Percentiles rank a stretch among this genome's conserved stretches.
phyloP scores from a whole-genome alignment of 2,329 filamentous ascomycete genomes.

The Stagonosporopsis tanaceti region DNA sequence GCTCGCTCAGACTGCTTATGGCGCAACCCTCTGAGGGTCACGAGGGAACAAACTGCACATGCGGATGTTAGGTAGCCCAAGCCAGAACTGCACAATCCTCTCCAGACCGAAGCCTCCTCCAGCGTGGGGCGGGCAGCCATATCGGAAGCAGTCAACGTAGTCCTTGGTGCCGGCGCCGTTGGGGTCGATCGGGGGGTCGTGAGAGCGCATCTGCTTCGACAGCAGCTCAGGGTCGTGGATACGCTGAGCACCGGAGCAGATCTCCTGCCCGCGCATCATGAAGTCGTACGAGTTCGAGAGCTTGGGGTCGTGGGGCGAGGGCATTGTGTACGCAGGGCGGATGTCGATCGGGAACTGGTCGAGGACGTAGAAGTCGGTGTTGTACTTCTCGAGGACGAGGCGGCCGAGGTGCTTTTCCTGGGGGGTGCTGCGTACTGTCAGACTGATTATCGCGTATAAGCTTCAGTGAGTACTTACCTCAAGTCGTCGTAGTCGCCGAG shows the following conservation, averaged over 20 bases:
- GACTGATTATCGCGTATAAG: not conserved
- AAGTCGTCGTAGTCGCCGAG: constrained; percentile 81
- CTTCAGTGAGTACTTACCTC: constrained; percentile 49
- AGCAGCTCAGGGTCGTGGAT: constrained; percentile 69
- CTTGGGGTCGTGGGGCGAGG: constrained; percentile 59
- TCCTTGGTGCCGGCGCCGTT: constrained; percentile 67
- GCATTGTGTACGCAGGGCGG: constrained; percentile 91
- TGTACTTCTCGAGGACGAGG: constrained; percentile 85
- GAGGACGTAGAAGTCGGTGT: constrained; percentile 94
- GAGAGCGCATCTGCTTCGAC: constrained; percentile 64
- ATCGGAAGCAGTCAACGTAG: constrained; percentile 70
- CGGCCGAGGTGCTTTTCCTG: constrained; percentile 90
- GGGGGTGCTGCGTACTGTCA: constrained; percentile 62
- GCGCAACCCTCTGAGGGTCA: constrained; percentile 65
- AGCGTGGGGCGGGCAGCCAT: constrained; percentile 70
- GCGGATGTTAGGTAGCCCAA: constrained; percentile 70
- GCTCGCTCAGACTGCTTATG: constrained; percentile 38
- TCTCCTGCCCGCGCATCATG: constrained; percentile 76
- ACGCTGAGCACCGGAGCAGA: constrained; percentile 72
- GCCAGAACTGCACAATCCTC: constrained; percentile 72
- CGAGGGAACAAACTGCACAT: constrained; percentile 70
- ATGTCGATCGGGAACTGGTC: constrained; percentile 94
- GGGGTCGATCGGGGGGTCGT: constrained; percentile 65
- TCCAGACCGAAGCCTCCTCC: constrained; percentile 72
- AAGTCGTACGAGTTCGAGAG: constrained; percentile 72